These are phyloP conservation scores for Lipomyces sp. DNA, from an alignment of 805 yeast genomes.

Conservation along the genomic window DNA sequence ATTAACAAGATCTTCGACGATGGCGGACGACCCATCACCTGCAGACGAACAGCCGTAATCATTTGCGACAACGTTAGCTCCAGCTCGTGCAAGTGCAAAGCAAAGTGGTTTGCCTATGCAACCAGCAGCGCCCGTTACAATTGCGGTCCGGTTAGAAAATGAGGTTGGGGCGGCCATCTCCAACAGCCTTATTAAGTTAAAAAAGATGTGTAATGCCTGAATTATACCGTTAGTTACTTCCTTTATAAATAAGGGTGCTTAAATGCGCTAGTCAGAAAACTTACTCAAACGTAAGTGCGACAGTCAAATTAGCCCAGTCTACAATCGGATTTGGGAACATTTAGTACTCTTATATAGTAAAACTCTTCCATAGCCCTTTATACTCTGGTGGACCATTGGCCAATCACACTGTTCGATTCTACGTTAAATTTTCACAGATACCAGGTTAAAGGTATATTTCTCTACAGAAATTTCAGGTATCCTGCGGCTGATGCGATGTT, in stretches of 20 bases:
- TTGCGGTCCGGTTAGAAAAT: background rate
- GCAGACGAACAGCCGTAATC: background rate
- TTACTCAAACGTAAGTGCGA: background rate
- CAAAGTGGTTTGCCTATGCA: background rate
- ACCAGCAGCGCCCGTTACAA: slow-evolving; percentile 1
- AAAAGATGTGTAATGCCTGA: background rate
- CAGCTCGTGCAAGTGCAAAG: background rate
- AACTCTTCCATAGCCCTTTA: no score
- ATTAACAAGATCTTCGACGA: background rate
- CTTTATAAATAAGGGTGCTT: no score
- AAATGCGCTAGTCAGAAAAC: background rate
- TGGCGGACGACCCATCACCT: background rate
- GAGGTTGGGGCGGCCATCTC: background rate
- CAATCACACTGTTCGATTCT: background rate
- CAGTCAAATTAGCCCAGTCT: background rate
- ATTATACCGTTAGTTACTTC: background rate
- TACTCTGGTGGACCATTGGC: background rate
- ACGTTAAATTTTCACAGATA: no score
- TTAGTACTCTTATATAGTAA: background rate
- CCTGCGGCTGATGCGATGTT: no score
- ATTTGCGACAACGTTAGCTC: background rate
- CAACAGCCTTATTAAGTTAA: background rate
- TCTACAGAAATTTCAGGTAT: no score
- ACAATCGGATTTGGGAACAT: background rate
- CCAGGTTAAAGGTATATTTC: no score